Percentiles rank a stretch among this genome's conserved stretches.
These are phyloP conservation scores for Trichoderma atroviride DNA, from an alignment of 2,329 filamentous ascomycete species.

Conservation along the genomic window DNA sequence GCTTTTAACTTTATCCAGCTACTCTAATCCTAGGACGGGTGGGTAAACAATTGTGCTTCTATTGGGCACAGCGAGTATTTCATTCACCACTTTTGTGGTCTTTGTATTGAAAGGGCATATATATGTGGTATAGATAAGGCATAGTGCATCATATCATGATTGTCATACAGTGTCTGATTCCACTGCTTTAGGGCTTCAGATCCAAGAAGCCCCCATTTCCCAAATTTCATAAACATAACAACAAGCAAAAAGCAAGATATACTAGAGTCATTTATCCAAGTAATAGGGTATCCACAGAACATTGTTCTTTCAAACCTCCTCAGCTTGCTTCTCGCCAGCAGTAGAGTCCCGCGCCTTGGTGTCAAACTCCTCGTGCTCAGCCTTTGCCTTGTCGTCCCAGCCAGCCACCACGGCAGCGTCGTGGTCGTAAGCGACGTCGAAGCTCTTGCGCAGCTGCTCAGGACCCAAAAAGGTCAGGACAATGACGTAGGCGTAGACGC, in stretches of 20 bases:
- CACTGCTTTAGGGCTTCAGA: not conserved
- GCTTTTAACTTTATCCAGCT: not conserved
- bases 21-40: not conserved
- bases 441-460: constrained; percentile 55
- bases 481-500: constrained; percentile 69
- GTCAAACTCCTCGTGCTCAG: constrained; percentile 18
- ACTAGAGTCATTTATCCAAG: not conserved
- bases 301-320: constrained; percentile 14
- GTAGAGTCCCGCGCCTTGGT: constrained; percentile 7
- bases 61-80: not conserved
- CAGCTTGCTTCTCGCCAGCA: constrained; percentile 16
- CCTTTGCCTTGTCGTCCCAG: constrained; percentile 35
- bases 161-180: not conserved
- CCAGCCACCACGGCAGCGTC: constrained; percentile 53
- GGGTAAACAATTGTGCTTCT: not conserved
- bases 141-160: constrained; percentile 1
- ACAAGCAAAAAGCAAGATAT: not conserved
- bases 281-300: not conserved
- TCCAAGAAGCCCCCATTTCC: not conserved
- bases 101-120: not conserved
- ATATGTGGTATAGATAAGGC: not conserved
- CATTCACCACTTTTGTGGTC: not conserved
- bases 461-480: constrained; percentile 65
- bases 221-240: not conserved
- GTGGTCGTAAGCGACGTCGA: constrained; percentile 51